Base-by-base conservation (phyloP, 495 filamentous ascomycete species). In the Penicillium odoratum region DNA sequence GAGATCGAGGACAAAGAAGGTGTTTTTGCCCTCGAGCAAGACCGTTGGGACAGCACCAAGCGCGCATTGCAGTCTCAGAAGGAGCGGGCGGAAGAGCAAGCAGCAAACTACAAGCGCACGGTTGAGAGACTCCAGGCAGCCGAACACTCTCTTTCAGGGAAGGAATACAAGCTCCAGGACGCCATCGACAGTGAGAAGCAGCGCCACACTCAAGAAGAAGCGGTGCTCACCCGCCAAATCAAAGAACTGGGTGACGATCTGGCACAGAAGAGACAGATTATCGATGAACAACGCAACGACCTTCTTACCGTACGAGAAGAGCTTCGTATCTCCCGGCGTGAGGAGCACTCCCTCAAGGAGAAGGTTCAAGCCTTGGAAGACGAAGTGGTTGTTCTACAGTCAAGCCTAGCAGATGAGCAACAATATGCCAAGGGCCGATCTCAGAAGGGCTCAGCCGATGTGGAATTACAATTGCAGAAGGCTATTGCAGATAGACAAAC, bases 361-460 rank as follows among this genome's bases (percentile, higher is more conserved):
- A 91, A 87, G 62, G 73, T 89, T 8, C 83, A 89, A 60, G 83
- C 79, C n/a, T 67, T 95, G 15, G 89, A 93, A 65, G 90, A 93
- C 58, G 90, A 95, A 66, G 78, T 93, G 10, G 84, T 92, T 48
- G 82, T 93, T 36, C 72, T 93, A 31, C 89, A 92, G 64, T 79
- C 80, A 18, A 87, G 81, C 51, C 69, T 92, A 44, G 89, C 92
- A 58, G 90, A 94, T 58, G 90, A 90, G 67, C 81, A 81, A 57
- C 84, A 88, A 58, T 81, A 82, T 40, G 84, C 83, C 15, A 85
- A 83, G 7, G 71, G 80, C 15, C 83, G 85, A 48, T 64, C 84
- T 29, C 71, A 72, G 42, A 75, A 74, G 56, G 68, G 65, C 13
- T 61, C 78, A 21, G 68, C 76, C 42, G 78, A 82, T n/a, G 61